These are phyloP conservation scores for Psophocarpus tetragonolobus DNA, from an alignment of 306 rosid genomes.

Conservation along the genomic window DNA sequence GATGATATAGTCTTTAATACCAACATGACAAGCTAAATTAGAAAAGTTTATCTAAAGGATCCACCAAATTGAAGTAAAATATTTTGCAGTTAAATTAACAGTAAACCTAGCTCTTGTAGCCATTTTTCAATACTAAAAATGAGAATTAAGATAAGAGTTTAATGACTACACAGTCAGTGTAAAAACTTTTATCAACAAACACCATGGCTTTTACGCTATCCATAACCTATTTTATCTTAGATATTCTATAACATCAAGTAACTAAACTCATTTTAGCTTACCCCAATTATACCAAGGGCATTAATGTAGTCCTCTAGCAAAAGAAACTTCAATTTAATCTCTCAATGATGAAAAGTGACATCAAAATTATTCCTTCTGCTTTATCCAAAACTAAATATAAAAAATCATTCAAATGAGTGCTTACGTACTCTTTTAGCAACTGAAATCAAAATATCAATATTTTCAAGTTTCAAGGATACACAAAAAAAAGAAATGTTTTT, in stretches of 20 bases:
- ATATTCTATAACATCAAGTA: neutral
- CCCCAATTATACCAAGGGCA: neutral
- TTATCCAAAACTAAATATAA: neutral
- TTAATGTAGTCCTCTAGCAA: neutral
- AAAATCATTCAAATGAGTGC: neutral
- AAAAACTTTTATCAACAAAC: too few relatives aligned
- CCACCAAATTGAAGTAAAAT: neutral
- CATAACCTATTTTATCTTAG: too few relatives aligned
- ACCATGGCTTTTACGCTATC: too few relatives aligned
- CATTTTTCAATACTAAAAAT: neutral
- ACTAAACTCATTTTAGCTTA: neutral
- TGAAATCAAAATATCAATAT: slow-evolving; percentile 5
- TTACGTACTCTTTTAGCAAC: neutral
- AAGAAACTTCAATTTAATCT: neutral
- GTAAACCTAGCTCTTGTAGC: neutral
- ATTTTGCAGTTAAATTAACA: neutral
- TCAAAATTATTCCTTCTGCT: neutral
- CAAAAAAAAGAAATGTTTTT: neutral
- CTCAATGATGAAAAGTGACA: neutral
- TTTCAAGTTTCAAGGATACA: neutral
- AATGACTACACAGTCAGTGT: too few relatives aligned
- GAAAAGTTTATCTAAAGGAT: neutral
- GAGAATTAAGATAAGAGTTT: slow-evolving; percentile 2
- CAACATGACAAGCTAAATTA: slow-evolving; percentile 5
- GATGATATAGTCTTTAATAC: neutral